Evolutionary conservation across 208 protist species (phyloP).

Genomic region (Leishmania tarentolae): DNA sequence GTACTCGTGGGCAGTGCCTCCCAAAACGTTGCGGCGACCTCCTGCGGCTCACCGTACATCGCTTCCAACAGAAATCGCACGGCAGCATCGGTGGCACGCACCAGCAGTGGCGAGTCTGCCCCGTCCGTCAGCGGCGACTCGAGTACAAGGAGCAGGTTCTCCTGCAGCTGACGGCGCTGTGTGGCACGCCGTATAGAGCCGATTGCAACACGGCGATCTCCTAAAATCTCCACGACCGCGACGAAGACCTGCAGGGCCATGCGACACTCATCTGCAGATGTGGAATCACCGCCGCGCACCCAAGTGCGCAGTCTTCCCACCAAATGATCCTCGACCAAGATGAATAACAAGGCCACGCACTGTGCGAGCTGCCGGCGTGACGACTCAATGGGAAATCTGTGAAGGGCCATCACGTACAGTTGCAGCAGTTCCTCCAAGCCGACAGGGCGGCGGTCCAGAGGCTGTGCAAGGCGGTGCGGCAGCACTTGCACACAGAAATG

Average conservation of each 20-base stretch:
- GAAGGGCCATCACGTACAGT: conserved; percentile 43
- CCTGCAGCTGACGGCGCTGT: conserved; percentile 58
- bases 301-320: conserved; percentile 18
- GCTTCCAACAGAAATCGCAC: conserved; percentile 56
- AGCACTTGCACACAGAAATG: conserved; percentile 59
- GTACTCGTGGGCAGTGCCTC: conserved; percentile 40
- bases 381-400: neutral
- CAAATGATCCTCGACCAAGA: conserved; percentile 42
- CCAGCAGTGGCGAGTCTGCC: conserved; percentile 34
- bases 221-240: conserved; percentile 51
- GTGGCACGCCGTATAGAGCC: conserved; percentile 64
- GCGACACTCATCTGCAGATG: conserved; percentile 5
- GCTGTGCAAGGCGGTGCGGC: conserved; percentile 41
- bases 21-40: conserved; percentile 62
- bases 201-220: conserved; percentile 57
- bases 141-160: conserved; percentile 41
- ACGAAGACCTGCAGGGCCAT: conserved; percentile 40
- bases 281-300: conserved; percentile 9
- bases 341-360: conserved; percentile 46
- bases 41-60: conserved; percentile 53
- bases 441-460: conserved; percentile 42
- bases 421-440: conserved; percentile 47
- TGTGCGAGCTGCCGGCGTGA: conserved; percentile 46
- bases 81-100: conserved; percentile 36
- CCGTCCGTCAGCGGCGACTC: conserved; percentile 14